Base-by-base conservation (phyloP, 768 basidiomycete genomes). In the Phanerodontia chrysosporium region DNA sequence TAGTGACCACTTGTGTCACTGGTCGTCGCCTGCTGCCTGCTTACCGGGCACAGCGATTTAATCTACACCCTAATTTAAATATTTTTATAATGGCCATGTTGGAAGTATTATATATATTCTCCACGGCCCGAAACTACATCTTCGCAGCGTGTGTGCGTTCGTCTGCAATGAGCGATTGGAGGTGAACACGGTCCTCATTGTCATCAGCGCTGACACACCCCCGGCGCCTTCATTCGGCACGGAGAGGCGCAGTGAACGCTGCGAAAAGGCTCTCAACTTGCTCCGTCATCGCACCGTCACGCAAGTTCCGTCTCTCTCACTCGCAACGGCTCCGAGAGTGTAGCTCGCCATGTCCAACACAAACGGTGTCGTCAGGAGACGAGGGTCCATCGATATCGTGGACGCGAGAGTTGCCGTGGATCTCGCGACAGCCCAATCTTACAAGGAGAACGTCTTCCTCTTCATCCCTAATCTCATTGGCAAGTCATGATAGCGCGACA, bases 401-500 rank as follows among this genome's bases (percentile, higher is more conserved):
- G 89, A 92, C 72, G 89, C 92, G 58, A 91, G 92, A 69, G 83
- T 85, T 58, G 92, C 91, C 9, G 86, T 95, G 29, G 92, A 92
- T 71, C 83, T 94, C 51, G 92, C 92, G 27, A 93, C 90, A 13
- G 86, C 86, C 14, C 91, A 92, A 73, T 78, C 85, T 0, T 91
- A 91, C 65, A 87, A 90, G 35, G 97, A 99, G 77, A 98, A 98
- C 72, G 90, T 98, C 64, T 99, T 96, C 73, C 83, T 98, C 53
- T 99, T 98, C 76, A 83, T 95, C 16, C 95, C 97, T 39, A 99
- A 99, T 74, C 78, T 99, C 68, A 98, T 99, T 71, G 96, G 93
- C 87, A 65, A 66, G 87, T 74, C 10, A 25, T 58, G 24, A 22
- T 25, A 22, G 8, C 52, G 14, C 14, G 8, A 4, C 39, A 4